A percentile compares a stretch with the other conserved stretches of the same genome.
Evolutionary conservation across 192 early-diverging fungal genomes (phyloP).

Genomic region (Umbelopsis sp.): DNA sequence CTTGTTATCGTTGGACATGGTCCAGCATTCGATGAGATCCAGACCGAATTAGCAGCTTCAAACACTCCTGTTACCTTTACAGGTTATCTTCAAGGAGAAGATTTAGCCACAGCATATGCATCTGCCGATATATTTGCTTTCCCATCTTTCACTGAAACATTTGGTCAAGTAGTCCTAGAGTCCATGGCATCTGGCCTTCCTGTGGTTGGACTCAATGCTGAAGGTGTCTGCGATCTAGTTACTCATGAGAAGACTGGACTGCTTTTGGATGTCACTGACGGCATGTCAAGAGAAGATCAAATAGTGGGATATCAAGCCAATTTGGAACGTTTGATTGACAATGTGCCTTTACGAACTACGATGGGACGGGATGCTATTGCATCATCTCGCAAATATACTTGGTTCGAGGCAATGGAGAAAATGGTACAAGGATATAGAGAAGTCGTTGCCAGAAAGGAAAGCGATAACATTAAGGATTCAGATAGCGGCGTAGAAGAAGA

Average conservation of each 20-base stretch:
- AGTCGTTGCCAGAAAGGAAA: slow-evolving; percentile 13
- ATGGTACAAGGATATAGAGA: slow-evolving; percentile 33
- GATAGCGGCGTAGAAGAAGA: slow-evolving; percentile 45
- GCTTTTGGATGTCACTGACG: slow-evolving; percentile 17
- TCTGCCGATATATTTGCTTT: slow-evolving; percentile 41
- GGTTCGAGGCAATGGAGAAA: slow-evolving; percentile 31
- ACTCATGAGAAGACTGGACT: slow-evolving; percentile 23
- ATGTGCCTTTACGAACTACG: neutral
- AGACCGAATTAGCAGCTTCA: slow-evolving; percentile 11
- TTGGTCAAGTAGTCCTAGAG: slow-evolving; percentile 38
- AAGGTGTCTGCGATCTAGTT: slow-evolving; percentile 34
- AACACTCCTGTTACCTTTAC: slow-evolving; percentile 34
- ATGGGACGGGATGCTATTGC: slow-evolving; percentile 23
- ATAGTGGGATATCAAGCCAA: slow-evolving; percentile 18
- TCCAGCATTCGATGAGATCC: slow-evolving; percentile 33
- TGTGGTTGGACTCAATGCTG: slow-evolving; percentile 30
- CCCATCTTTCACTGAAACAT: slow-evolving; percentile 36
- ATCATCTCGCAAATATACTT: slow-evolving; percentile 14
- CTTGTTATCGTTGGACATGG: slow-evolving; percentile 39
- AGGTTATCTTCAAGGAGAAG: slow-evolving; percentile 27
- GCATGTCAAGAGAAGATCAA: slow-evolving; percentile 19
- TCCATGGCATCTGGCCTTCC: slow-evolving; percentile 38
- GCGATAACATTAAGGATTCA: neutral
- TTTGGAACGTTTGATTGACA: neutral
- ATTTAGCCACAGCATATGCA: slow-evolving; percentile 33